A percentile compares a stretch with the other conserved stretches of the same genome.
Evolutionary conservation across 768 basidiomycete genomes (phyloP).

Genomic region (Auriscalpium microsporum): DNA sequence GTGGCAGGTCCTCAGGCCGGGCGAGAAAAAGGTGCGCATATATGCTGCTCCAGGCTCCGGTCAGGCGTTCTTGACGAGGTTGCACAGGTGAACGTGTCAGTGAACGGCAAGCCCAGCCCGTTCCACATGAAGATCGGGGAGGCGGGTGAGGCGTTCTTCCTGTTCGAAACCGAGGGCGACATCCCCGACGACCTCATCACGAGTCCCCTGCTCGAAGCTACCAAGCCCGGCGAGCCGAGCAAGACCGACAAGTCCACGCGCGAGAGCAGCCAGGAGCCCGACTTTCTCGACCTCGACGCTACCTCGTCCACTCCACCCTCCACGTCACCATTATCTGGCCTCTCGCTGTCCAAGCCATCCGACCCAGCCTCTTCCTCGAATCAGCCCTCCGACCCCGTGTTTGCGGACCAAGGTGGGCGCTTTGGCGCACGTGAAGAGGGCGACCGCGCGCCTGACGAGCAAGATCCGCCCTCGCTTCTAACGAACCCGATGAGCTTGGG

Average conservation of each 20-base stretch:
- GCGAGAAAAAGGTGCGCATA: constrained; percentile 76
- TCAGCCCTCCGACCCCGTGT: not conserved
- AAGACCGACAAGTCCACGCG: constrained; percentile 18
- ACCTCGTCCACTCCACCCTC: not conserved
- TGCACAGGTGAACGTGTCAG: constrained; percentile 72
- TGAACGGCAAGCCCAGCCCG: constrained; percentile 81
- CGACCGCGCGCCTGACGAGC: not conserved
- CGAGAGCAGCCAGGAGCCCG: constrained; percentile 47
- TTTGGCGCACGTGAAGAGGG: no score
- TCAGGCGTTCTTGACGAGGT: not conserved
- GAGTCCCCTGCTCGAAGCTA: constrained; percentile 76
- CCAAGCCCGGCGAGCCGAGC: constrained; percentile 29
- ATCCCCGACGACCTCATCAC: constrained; percentile 91
- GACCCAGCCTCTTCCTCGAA: not conserved
- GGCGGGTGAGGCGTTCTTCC: constrained; percentile 97
- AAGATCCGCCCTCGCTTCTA: constrained; percentile 8
- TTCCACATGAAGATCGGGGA: constrained; percentile 99
- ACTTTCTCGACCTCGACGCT: constrained; percentile 80
- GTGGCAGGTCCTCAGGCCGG: constrained; percentile 88
- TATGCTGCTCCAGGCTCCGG: not conserved
- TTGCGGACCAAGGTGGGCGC: not conserved
- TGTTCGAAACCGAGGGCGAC: constrained; percentile 94
- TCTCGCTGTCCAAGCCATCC: not conserved
- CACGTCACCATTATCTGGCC: not conserved
- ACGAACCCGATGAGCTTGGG: constrained; percentile 20